Conservation (phyloP, 2,329 filamentous ascomycete species). For the Ophiostoma quercus region DNA sequence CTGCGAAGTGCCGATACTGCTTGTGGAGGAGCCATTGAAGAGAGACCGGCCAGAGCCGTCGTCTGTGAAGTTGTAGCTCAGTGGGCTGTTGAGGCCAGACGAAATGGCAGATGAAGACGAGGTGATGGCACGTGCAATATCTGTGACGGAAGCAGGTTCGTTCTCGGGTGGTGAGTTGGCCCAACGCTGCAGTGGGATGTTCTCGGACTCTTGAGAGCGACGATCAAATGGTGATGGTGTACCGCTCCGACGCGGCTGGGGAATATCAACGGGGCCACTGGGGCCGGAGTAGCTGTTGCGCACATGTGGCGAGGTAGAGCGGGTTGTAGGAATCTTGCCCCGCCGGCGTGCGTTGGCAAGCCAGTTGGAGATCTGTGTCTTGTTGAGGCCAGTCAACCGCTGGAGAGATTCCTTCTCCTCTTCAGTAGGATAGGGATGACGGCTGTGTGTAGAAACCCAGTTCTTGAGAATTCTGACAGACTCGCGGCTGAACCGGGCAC, state of each 20-base stretch:
- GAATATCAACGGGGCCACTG: slow-evolving; percentile 51
- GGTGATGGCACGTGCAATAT: slow-evolving; percentile 52
- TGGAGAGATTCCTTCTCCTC: slow-evolving; percentile 78
- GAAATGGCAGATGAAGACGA: slow-evolving; percentile 43
- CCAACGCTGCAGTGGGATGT: slow-evolving; percentile 55
- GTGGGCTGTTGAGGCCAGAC: slow-evolving; percentile 54
- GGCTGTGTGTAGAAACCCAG: slow-evolving; percentile 74
- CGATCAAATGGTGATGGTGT: slow-evolving; percentile 43
- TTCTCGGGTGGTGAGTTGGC: slow-evolving; percentile 55
- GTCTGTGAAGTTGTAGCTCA: slow-evolving; percentile 54
- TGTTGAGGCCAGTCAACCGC: slow-evolving; percentile 70
- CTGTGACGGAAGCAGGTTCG: slow-evolving; percentile 55
- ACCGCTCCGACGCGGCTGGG: slow-evolving; percentile 46
- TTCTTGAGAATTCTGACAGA: slow-evolving; percentile 75
- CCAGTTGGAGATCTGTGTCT: slow-evolving; percentile 86
- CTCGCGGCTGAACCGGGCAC: slow-evolving; percentile 71
- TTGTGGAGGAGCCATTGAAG: slow-evolving; percentile 55
- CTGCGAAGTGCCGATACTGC: slow-evolving; percentile 56
- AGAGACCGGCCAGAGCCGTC: slow-evolving; percentile 56
- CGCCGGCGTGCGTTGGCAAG: slow-evolving; percentile 81
- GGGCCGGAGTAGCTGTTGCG: slow-evolving; percentile 51
- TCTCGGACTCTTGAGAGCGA: slow-evolving; percentile 35
- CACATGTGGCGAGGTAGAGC: slow-evolving; percentile 64
- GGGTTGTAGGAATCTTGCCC: slow-evolving; percentile 66
- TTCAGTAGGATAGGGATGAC: slow-evolving; percentile 83